Conservation (phyloP, 495 filamentous ascomycete species). For the Xylaria telfairii region DNA sequence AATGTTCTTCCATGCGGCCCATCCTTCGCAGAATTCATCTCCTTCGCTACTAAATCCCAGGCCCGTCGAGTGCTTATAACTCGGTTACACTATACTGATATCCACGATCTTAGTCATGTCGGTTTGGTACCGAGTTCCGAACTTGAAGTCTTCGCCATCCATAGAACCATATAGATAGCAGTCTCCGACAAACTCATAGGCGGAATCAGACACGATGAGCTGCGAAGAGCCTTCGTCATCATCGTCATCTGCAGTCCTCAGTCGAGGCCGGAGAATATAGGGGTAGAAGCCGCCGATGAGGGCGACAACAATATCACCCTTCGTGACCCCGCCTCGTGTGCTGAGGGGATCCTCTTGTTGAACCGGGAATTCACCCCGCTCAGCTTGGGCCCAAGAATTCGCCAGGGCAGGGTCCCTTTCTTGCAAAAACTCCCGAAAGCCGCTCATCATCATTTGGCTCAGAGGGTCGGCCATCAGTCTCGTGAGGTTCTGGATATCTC, state of each 20-base stretch:
- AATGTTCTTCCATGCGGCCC: too few species aligned
- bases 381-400: constrained; percentile 7
- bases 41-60: background rate
- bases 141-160: constrained; percentile 9
- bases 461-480: background rate
- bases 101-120: background rate
- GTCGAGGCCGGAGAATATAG: constrained; percentile 31
- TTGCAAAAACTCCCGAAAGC: background rate
- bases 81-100: background rate
- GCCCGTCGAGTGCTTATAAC: background rate
- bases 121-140: background rate
- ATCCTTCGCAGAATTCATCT: background rate
- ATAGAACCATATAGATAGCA: constrained; percentile 14
- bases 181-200: constrained; percentile 14
- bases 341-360: constrained; percentile 5
- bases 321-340: constrained; percentile 21
- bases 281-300: constrained; percentile 35
- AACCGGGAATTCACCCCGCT: constrained; percentile 20
- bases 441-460: background rate
- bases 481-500: background rate
- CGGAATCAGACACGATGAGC: background rate
- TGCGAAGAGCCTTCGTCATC: background rate
- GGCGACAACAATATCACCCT: constrained; percentile 35
- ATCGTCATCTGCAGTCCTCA: background rate
- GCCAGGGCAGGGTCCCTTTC: constrained; percentile 3